Evolutionary conservation across 805 yeast genomes (phyloP), one percentile per base, ranked within the genome.

Genomic region (Cyberlindnera xishuangbannaensis): DNA sequence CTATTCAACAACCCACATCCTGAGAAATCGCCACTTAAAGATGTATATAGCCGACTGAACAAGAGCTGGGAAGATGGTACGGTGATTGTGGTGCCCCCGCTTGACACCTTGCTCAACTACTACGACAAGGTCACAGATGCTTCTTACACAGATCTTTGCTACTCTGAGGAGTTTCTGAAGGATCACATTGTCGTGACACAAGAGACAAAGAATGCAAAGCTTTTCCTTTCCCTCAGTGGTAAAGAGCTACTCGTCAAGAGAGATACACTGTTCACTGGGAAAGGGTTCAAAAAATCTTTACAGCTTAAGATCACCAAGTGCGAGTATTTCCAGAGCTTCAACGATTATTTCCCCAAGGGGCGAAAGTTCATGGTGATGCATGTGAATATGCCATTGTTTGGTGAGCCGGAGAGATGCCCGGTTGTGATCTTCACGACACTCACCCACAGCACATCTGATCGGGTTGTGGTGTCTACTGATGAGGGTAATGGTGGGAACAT

Each of bases 11-110:
- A 80, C 45, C 79, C 82, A 0, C 62, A 59, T 36, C 75, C 76
- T 2, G 39, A 54, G 6, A 56, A 55, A n/a, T 61, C 69, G 0
- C 68, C 77, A 12, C 58, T 68, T 31, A 69, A 65, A 37, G 64
- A 63, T n/a, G 59, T 73, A 7, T 63, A 76, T 23, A 50, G 56
- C 4, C 65, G 55, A 31, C 47, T 80, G 16, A 46, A 64, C 2
- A 25, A 29, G 8, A 27, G 44, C 18, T 36, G 53, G 48, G 27
- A 57, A 55, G 40, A 79, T 24, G 65, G 64, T 14, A 70, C 69
- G n/a, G 76, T 67, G 50, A 64, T 83, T 11, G 51, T 83, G n/a
- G 76, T 80, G 1, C 95, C 95, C 0, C 73, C 76, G 5, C 59
- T 80, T 1, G 50, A 56, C 18, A 55, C 69, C 3, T 58, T 82